phyloP scores from a whole-genome alignment of 2,329 filamentous ascomycete genomes.

The Emericellopsis cladophorae region DNA sequence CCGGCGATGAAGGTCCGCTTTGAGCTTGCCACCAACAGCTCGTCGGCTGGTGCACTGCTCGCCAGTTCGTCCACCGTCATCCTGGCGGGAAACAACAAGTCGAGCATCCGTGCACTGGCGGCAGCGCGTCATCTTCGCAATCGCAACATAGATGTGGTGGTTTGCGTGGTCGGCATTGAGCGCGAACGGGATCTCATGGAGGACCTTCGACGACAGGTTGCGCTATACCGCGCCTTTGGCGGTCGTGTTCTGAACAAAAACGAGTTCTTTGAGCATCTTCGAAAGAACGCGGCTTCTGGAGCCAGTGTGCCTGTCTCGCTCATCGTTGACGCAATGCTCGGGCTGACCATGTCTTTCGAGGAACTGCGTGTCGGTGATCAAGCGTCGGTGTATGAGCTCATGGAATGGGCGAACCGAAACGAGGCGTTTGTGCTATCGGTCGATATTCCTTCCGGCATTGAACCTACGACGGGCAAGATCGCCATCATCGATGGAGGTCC shows the following conservation, averaged over 20 bases:
- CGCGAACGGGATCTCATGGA: slow-evolving; percentile 71
- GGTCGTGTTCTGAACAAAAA: slow-evolving; percentile 54
- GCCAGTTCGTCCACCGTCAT: slow-evolving; percentile 46
- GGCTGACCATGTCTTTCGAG: slow-evolving; percentile 78
- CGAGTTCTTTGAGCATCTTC: slow-evolving; percentile 48
- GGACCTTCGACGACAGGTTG: slow-evolving; percentile 67
- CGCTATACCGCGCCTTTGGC: slow-evolving; percentile 73
- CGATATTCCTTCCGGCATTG: slow-evolving; percentile 84
- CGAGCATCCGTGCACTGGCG: slow-evolving; percentile 71
- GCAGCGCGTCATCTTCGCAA: slow-evolving; percentile 80
- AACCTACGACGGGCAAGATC: slow-evolving; percentile 60
- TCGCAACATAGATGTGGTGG: slow-evolving; percentile 65
- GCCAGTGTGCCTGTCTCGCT: slow-evolving; percentile 52
- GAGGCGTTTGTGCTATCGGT: slow-evolving; percentile 74
- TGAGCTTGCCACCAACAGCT: slow-evolving; percentile 26
- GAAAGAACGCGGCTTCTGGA: slow-evolving; percentile 26
- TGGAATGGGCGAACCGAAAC: slow-evolving; percentile 86
- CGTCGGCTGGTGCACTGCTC: slow-evolving; percentile 14
- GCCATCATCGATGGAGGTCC: slow-evolving; percentile 60
- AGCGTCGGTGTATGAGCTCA: slow-evolving; percentile 74
- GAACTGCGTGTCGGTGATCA: slow-evolving; percentile 75
- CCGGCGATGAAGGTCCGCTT: slow-evolving; percentile 44
- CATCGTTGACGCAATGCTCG: slow-evolving; percentile 80
- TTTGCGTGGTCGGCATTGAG: slow-evolving; percentile 78
- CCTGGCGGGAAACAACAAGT: slow-evolving; percentile 91